phyloP scores from a whole-genome alignment of 2,329 filamentous ascomycete genomes.

The Pseudogymnoascus sp. region DNA sequence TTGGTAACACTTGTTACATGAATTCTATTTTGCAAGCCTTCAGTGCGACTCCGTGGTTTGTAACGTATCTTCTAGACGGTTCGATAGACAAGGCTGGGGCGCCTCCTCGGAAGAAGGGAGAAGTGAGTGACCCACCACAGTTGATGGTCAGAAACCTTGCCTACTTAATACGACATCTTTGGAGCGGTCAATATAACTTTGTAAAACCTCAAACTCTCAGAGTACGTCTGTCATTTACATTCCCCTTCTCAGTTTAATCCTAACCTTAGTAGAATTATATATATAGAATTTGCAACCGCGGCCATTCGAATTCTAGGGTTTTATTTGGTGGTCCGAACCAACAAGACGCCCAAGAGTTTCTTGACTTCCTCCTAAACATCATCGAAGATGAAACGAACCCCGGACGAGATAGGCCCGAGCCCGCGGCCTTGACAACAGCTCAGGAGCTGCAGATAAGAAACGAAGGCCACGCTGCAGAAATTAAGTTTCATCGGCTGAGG shows the following conservation, averaged over 20 bases:
- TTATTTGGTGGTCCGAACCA: constrained; percentile 69
- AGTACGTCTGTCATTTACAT: constrained; percentile 36
- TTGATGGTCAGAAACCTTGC: constrained; percentile 53
- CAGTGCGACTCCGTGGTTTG: constrained; percentile 64
- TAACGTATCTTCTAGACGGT: constrained; percentile 53
- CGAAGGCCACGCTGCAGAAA: constrained; percentile 1
- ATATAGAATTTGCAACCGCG: constrained; percentile 55
- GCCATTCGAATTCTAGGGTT: constrained; percentile 32
- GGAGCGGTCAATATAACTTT: constrained; percentile 27
- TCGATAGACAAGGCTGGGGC: constrained; percentile 58
- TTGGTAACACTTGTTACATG: constrained; percentile 81
- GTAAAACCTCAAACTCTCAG: constrained; percentile 50
- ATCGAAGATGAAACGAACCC: constrained; percentile 82
- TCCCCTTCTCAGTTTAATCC: constrained; percentile 9
- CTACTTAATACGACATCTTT: constrained; percentile 43
- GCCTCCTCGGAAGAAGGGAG: constrained; percentile 57
- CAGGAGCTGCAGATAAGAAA: constrained; percentile 9
- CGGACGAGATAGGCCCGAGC: constrained; percentile 51
- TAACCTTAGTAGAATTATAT: constrained; percentile 52
- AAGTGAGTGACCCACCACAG: constrained; percentile 47
- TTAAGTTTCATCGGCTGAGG: constrained; percentile 9
- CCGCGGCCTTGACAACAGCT: constrained; percentile 45
- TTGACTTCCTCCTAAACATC: constrained; percentile 72
- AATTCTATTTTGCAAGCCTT: constrained; percentile 84
- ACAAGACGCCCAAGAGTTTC: constrained; percentile 88